Percentiles rank a stretch among this genome's conserved stretches.
These are phyloP conservation scores for Colletotrichum plurivorum DNA, from an alignment of 2,329 filamentous ascomycete genomes.

Conservation along the genomic window DNA sequence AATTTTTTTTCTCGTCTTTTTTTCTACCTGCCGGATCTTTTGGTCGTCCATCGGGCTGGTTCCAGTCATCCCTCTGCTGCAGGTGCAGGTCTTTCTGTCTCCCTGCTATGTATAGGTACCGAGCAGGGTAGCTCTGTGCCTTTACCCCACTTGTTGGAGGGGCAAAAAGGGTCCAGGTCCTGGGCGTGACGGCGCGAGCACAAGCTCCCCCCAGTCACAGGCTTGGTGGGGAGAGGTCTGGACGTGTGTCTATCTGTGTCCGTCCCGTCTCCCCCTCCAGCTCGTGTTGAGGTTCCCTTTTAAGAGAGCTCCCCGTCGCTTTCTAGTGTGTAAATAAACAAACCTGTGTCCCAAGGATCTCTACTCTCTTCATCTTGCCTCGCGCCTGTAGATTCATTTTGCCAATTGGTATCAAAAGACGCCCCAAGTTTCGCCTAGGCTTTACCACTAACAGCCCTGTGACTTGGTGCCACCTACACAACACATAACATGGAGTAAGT, in stretches of 20 bases:
- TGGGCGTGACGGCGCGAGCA: conserved; percentile 29
- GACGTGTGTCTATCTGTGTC: neutral
- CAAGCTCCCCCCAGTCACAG: conserved; percentile 26
- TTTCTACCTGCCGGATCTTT: neutral
- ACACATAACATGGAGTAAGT: conserved; percentile 37
- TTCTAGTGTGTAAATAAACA: conserved; percentile 3
- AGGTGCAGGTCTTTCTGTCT: neutral
- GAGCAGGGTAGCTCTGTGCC: conserved; percentile 30
- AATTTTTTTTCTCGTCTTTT: neutral
- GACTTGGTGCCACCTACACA: conserved; percentile 3
- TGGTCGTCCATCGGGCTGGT: conserved; percentile 18
- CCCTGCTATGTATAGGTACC: conserved; percentile 1
- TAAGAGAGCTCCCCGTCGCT: conserved; percentile 32
- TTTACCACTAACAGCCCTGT: conserved; percentile 4
- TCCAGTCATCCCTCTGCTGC: conserved; percentile 22
- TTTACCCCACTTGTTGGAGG: conserved; percentile 37
- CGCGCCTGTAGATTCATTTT: neutral
- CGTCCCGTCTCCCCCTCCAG: conserved; percentile 21
- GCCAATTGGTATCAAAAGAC: conserved; percentile 3
- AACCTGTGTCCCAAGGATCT: neutral
- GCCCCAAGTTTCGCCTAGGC: neutral
- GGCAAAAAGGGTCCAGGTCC: conserved; percentile 37
- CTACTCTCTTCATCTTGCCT: neutral
- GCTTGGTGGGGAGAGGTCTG: conserved; percentile 10
- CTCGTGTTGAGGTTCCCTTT: conserved; percentile 26